A percentile compares a stretch with the other conserved stretches of the same genome.
Evolutionary conservation across 805 yeast species (phyloP).

Genomic region (Candida odintsovae): DNA sequence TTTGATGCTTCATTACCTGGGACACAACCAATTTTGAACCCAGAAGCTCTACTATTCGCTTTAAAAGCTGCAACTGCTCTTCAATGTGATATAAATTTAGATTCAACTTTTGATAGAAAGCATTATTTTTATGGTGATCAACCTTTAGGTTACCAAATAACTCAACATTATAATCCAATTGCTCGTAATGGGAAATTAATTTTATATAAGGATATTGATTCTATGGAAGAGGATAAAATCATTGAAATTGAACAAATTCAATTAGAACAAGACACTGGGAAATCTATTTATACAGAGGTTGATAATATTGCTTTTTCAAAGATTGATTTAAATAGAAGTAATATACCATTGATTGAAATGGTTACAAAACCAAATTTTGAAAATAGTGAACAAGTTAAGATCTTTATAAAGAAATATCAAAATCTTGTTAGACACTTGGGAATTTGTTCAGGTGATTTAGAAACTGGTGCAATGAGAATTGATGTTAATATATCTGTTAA

Average conservation of each 20-base stretch:
- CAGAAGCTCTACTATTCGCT: conserved; percentile 66
- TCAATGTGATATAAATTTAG: conserved; percentile 46
- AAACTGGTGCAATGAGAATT: conserved; percentile 91
- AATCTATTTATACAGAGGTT: conserved; percentile 49
- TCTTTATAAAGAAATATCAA: conserved; percentile 79
- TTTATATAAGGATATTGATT: conserved; percentile 49
- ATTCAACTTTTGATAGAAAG: conserved; percentile 81
- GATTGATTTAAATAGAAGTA: conserved; percentile 79
- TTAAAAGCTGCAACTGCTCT: conserved; percentile 68
- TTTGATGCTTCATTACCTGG: conserved; percentile 91
- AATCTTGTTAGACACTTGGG: conserved; percentile 59
- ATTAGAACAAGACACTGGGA: conserved; percentile 93
- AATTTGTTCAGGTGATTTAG: conserved; percentile 86
- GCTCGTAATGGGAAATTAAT: conserved; percentile 60
- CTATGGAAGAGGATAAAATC: conserved; percentile 34
- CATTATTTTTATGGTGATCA: conserved; percentile 97
- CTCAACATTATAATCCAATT: conserved; percentile 80
- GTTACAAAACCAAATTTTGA: conserved; percentile 88
- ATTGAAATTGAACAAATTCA: conserved; percentile 78
- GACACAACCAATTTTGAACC: conserved; percentile 77
- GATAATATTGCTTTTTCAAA: conserved; percentile 27
- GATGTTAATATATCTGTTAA: conserved; percentile 89
- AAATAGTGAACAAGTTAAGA: conserved; percentile 58
- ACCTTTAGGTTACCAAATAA: conserved; percentile 92
- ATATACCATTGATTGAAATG: conserved; percentile 82